Conservation (phyloP, 2,329 filamentous ascomycete genomes). For the Elsinoe batatas region DNA sequence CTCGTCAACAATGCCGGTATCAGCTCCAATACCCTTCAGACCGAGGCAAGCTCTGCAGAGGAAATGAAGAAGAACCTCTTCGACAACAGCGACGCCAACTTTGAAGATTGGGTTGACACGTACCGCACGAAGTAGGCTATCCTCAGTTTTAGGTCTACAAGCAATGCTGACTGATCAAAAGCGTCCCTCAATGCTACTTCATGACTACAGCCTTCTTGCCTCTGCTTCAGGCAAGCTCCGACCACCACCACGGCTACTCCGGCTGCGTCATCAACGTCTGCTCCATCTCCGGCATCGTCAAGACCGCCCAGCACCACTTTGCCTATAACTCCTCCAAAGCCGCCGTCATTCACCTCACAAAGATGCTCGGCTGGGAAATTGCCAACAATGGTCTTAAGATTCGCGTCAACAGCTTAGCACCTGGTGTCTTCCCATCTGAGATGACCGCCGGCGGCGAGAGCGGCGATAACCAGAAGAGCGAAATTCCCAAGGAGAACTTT, state of each 20-base stretch:
- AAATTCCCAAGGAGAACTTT: slow-evolving; percentile 45
- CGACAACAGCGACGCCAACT: slow-evolving; percentile 31
- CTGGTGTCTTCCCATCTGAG: slow-evolving; percentile 48
- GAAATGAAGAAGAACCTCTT: slow-evolving; percentile 36
- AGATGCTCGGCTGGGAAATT: slow-evolving; percentile 46
- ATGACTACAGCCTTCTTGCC: slow-evolving; percentile 39
- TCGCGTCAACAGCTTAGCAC: slow-evolving; percentile 48
- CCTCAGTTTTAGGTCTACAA: not conserved
- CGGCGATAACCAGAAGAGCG: slow-evolving; percentile 44
- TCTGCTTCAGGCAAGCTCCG: slow-evolving; percentile 35
- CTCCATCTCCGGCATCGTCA: slow-evolving; percentile 37
- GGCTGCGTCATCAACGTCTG: slow-evolving; percentile 38
- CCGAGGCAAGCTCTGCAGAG: slow-evolving; percentile 31
- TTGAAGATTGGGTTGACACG: slow-evolving; percentile 37
- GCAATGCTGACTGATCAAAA: slow-evolving; percentile 30
- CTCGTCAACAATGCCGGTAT: slow-evolving; percentile 42
- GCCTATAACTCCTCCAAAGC: slow-evolving; percentile 42
- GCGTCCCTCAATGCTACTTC: slow-evolving; percentile 40
- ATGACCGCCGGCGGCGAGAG: slow-evolving; percentile 45
- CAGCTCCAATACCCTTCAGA: slow-evolving; percentile 30
- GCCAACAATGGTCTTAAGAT: slow-evolving; percentile 44
- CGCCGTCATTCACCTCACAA: slow-evolving; percentile 45
- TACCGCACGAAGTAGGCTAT: slow-evolving; percentile 7
- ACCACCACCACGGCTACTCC: slow-evolving; percentile 34
- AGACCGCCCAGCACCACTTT: slow-evolving; percentile 39